Evolutionary conservation across 1,284 basidiomycete species (phyloP).

Genomic region (Microbotryum intermedium): DNA sequence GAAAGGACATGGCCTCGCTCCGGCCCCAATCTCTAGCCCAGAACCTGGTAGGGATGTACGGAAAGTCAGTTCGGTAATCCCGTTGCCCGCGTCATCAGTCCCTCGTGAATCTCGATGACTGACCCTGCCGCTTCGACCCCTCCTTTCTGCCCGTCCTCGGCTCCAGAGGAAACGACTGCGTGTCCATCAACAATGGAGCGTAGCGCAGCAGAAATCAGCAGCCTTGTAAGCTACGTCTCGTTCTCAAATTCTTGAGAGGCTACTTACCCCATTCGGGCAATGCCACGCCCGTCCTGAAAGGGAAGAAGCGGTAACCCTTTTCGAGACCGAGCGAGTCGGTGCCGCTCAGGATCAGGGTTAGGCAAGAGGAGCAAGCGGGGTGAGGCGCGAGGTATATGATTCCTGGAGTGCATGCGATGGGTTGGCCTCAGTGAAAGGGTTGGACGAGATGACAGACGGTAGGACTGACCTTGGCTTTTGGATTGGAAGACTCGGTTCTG

Average conservation of each 20-base stretch:
- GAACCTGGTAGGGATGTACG: not conserved
- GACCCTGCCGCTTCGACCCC: constrained; percentile 9
- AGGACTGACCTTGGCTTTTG: not conserved
- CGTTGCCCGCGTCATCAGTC: not conserved
- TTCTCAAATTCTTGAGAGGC: too few relatives aligned
- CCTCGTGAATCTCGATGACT: not conserved
- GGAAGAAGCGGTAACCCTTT: constrained; percentile 1
- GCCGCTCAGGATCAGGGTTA: constrained; percentile 1
- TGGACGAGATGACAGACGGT: too few relatives aligned
- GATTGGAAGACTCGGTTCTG: not conserved
- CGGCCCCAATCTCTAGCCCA: not conserved
- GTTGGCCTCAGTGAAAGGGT: not conserved
- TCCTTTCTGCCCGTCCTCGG: not conserved
- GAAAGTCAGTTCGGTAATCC: not conserved
- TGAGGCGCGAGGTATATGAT: not conserved
- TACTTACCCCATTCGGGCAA: constrained; percentile 2
- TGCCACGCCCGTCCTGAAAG: not conserved
- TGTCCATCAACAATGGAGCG: not conserved
- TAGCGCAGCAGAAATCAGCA: not conserved
- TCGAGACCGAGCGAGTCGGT: not conserved
- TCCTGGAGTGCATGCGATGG: not conserved
- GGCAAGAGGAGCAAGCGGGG: not conserved
- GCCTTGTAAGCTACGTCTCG: too few relatives aligned
- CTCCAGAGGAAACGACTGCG: not conserved
- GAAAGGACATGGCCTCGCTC: not conserved